phyloP scores from a whole-genome alignment of 345 rosid species.

The Euphorbia peplus region DNA sequence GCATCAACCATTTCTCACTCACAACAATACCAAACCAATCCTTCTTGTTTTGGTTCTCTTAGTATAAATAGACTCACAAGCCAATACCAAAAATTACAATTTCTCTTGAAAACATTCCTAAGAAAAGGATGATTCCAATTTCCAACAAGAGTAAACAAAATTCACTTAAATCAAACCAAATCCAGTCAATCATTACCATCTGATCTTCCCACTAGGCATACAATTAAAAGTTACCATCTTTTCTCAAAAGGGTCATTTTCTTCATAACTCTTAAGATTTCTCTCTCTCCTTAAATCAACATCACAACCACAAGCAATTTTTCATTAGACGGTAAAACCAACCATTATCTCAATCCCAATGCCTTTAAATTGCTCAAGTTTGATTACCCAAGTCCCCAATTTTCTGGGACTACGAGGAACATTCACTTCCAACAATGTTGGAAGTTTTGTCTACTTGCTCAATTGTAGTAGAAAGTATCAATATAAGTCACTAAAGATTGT shows the following conservation, averaged over 20 bases:
- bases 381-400: constrained; percentile 29
- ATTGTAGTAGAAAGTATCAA: background rate
- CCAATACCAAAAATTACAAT: too few species aligned
- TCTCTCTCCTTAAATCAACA: background rate
- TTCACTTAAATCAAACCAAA: too few species aligned
- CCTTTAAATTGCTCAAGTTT: constrained; percentile 40
- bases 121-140: too few species aligned
- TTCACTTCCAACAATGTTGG: constrained; percentile 9
- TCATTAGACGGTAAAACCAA: background rate
- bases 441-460: constrained; percentile 4
- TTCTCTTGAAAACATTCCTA: too few species aligned
- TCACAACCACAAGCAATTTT: background rate
- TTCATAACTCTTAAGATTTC: background rate
- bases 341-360: constrained; percentile 31
- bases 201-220: background rate
- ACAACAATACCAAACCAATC: too few species aligned
- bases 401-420: constrained; percentile 9
- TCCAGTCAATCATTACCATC: constrained; percentile 8
- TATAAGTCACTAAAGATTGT: constrained; percentile 14
- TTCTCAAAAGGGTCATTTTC: constrained; percentile 4
- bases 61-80: too few species aligned
- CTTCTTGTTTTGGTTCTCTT: too few species aligned
- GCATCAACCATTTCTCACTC: too few species aligned
- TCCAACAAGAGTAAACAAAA: too few species aligned
- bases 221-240: background rate